Conservation (phyloP, 2,329 filamentous ascomycete species). For the Botrytis hyacinthi region DNA sequence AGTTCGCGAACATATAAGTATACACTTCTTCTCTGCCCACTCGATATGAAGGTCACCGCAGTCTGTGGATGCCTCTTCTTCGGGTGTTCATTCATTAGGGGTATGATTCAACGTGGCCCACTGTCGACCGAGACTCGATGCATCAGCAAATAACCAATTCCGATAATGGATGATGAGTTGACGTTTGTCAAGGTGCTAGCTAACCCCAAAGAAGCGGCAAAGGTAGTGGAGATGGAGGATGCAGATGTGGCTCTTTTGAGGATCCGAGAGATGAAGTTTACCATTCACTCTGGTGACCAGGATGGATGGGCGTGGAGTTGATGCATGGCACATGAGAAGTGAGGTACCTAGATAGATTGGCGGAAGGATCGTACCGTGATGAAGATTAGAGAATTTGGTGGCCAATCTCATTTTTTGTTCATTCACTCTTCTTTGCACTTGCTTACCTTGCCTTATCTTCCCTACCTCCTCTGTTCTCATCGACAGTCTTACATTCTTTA, state of each 20-base stretch:
- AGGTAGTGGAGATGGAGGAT: not conserved
- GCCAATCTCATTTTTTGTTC: not conserved
- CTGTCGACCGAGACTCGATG: not conserved
- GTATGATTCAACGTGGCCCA: slow-evolving; percentile 10
- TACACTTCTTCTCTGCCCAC: slow-evolving; percentile 14
- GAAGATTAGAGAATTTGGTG: not conserved
- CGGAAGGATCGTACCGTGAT: not conserved
- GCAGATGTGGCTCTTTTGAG: not conserved
- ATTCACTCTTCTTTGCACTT: slow-evolving; percentile 3
- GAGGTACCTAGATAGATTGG: not conserved
- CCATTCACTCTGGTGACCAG: not conserved
- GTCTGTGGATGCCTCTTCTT: not conserved
- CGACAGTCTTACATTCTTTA: not conserved
- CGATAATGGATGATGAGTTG: not conserved
- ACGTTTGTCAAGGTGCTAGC: not conserved
- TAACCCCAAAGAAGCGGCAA: not conserved
- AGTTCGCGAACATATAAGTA: slow-evolving; percentile 12
- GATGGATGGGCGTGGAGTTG: not conserved
- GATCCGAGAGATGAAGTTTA: not conserved
- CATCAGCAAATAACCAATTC: not conserved
- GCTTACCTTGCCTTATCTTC: too few species aligned
- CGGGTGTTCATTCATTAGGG: not conserved
- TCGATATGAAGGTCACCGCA: slow-evolving; percentile 2
- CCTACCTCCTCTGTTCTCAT: not conserved
- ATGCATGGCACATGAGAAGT: not conserved